Conservation (phyloP, 805 yeast genomes). For the Saturnispora galanensis region DNA sequence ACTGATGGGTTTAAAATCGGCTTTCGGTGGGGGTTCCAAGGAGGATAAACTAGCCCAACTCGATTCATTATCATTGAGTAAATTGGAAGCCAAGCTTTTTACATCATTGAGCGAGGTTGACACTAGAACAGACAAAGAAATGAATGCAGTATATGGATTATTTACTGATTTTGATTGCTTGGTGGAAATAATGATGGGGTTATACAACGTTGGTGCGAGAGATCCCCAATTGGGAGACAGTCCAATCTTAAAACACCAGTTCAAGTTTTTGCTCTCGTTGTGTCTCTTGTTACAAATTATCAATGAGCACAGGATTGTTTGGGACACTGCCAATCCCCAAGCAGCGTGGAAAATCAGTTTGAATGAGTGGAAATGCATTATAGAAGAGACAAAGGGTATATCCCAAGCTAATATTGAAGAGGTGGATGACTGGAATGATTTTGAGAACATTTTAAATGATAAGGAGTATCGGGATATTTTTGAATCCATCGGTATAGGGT, state of each 20-base stretch:
- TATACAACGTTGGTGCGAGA: constrained; percentile 8
- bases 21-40: too few relatives aligned
- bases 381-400: constrained; percentile 2
- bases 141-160: neutral
- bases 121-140: neutral
- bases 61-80: neutral
- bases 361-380: constrained; percentile 1
- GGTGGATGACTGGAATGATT: neutral
- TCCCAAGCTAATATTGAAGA: neutral
- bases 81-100: neutral
- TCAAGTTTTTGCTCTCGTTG: constrained; percentile 13
- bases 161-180: constrained; percentile 1
- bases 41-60: neutral
- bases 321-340: neutral
- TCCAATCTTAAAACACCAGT: constrained; percentile 13
- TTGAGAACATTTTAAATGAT: neutral
- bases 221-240: constrained; percentile 9
- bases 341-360: neutral
- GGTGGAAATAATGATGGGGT: constrained; percentile 7
- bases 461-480: neutral
- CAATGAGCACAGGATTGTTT: constrained; percentile 4
- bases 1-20: neutral
- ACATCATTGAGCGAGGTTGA: neutral
- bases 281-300: constrained; percentile 15
- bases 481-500: constrained; percentile 1